A percentile compares a stretch with the other conserved stretches of the same genome.
Conservation (phyloP, 106 monocot genomes). For the Alisma plantagoaquatica region DNA sequence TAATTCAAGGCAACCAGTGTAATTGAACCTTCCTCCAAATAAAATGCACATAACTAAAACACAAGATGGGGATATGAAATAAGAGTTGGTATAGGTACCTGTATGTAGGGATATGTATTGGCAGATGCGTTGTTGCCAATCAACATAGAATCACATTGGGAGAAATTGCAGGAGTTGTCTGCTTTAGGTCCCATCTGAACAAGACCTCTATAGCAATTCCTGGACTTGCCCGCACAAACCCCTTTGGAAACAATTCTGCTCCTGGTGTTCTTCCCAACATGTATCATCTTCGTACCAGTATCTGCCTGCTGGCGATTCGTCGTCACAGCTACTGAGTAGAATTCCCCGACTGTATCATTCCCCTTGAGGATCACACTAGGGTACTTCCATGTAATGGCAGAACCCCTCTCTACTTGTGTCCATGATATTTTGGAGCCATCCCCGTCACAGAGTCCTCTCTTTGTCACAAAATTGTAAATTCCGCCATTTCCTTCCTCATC, state of each 20-base stretch:
- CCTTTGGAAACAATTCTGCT: constrained; percentile 94
- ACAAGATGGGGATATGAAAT: not conserved
- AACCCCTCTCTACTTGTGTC: constrained; percentile 98
- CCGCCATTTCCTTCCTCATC: constrained; percentile 79
- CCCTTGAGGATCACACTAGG: constrained; percentile 85
- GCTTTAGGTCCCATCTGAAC: constrained; percentile 67
- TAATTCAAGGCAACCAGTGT: too few species aligned
- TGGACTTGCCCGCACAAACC: constrained; percentile 91
- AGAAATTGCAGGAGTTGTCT: constrained; percentile 76
- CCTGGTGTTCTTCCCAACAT: constrained; percentile 69
- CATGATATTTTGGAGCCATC: constrained; percentile 86
- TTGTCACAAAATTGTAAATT: constrained; percentile 94
- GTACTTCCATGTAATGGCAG: constrained; percentile 97
- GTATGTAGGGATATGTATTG: constrained; percentile 92
- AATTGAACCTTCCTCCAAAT: too few species aligned
- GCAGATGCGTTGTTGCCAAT: constrained; percentile 94
- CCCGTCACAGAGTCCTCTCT: constrained; percentile 77
- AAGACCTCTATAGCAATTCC: constrained; percentile 88
- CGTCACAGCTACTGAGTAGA: constrained; percentile 90
- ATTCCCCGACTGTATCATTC: constrained; percentile 76
- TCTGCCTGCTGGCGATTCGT: constrained; percentile 94
- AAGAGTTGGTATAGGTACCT: too few species aligned
- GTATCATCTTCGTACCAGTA: constrained; percentile 98
- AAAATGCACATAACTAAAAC: too few species aligned
- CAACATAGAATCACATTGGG: constrained; percentile 98